A percentile compares a stretch with the other conserved stretches of the same genome.
phyloP scores from a whole-genome alignment of 331 rosid genomes.

The Acacia pycnantha region DNA sequence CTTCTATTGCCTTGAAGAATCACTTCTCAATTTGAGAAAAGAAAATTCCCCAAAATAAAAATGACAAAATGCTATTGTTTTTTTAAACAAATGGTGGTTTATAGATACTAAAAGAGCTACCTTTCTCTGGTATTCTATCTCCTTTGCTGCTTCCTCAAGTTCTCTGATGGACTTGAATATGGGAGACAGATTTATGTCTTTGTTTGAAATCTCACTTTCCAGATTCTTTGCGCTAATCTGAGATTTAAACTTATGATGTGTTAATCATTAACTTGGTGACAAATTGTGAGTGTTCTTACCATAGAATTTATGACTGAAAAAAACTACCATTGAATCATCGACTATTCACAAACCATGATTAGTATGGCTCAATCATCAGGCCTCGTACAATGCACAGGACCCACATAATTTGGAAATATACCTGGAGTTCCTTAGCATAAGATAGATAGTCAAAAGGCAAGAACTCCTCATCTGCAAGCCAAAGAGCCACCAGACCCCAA shows the following conservation, averaged over 20 bases:
- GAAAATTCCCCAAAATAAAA: neutral
- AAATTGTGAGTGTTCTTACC: neutral
- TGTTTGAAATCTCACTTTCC: slow-evolving; percentile 39
- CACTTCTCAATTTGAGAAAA: neutral
- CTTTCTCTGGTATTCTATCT: slow-evolving; percentile 50
- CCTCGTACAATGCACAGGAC: neutral
- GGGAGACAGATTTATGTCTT: slow-evolving; percentile 52
- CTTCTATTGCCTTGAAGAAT: slow-evolving; percentile 50
- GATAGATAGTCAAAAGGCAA: slow-evolving; percentile 70
- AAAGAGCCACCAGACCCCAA: slow-evolving; percentile 73
- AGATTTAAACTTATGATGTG: slow-evolving; percentile 10
- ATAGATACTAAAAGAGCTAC: slow-evolving; percentile 30
- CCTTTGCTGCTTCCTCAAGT: slow-evolving; percentile 51
- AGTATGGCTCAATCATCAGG: neutral
- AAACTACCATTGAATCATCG: neutral
- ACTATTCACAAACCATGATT: too few relatives aligned
- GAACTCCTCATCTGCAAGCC: slow-evolving; percentile 74
- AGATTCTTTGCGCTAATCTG: slow-evolving; percentile 45
- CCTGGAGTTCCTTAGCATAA: slow-evolving; percentile 57
- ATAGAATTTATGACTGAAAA: neutral
- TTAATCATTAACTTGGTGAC: neutral
- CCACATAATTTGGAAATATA: neutral
- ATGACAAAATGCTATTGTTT: neutral
- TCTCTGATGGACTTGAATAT: slow-evolving; percentile 55
- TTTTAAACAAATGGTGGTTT: neutral